Conservation (phyloP, 1,284 basidiomycete species). For the Marasmius tenuissimus region DNA sequence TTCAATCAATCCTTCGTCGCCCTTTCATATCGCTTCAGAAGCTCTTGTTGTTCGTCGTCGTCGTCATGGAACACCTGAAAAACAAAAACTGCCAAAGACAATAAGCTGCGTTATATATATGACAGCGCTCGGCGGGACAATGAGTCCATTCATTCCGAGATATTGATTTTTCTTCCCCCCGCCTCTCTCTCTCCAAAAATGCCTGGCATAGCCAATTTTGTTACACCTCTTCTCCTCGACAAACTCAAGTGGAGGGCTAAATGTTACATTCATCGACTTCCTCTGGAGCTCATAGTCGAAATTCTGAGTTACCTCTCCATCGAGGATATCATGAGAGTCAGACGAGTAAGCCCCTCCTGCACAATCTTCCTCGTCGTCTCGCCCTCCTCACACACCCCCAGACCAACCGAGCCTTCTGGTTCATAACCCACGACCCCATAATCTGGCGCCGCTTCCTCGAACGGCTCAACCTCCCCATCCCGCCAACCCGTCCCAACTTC, state of each 20-base stretch:
- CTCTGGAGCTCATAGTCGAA: conserved; percentile 46
- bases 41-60: no score
- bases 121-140: no score
- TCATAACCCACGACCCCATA: conserved; percentile 62
- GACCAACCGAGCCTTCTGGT: conserved; percentile 56
- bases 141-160: no score
- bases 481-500: conserved; percentile 61
- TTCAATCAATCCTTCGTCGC: no score
- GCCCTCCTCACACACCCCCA: conserved; percentile 28
- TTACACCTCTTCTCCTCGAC: conserved; percentile 8
- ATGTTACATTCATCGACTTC: conserved; percentile 19
- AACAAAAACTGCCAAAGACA: no score
- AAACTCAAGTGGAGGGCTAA: not conserved
- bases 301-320: conserved; percentile 48
- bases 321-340: conserved; percentile 54
- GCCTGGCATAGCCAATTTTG: not conserved
- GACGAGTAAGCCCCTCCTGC: conserved; percentile 42
- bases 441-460: conserved; percentile 69
- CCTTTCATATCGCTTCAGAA: no score
- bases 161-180: no score
- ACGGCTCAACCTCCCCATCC: conserved; percentile 52
- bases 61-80: no score
- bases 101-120: no score
- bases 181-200: no score
- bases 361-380: not conserved